These are phyloP conservation scores for Lagenidium giganteum DNA, from an alignment of 352 stramenopile genomes.

Conservation along the genomic window DNA sequence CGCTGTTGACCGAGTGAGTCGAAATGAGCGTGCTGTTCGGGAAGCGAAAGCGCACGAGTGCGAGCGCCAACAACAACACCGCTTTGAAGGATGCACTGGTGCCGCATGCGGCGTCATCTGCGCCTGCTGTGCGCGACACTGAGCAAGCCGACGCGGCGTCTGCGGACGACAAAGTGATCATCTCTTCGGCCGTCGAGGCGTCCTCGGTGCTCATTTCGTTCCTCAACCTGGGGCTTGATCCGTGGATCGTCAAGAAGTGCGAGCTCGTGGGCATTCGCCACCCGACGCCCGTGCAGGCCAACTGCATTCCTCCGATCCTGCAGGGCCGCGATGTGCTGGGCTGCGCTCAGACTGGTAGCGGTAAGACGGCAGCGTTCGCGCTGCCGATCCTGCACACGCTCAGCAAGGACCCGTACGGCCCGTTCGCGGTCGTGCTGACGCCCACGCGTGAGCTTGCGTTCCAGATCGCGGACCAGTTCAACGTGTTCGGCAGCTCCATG, in stretches of 20 bases:
- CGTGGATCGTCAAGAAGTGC: conserved; percentile 86
- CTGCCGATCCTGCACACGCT: conserved; percentile 96
- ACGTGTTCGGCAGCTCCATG: conserved; percentile 91
- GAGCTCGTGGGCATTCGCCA: conserved; percentile 79
- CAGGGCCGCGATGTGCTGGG: conserved; percentile 89
- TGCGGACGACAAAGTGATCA: conserved; percentile 33
- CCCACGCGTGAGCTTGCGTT: conserved; percentile 97
- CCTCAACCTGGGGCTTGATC: conserved; percentile 76
- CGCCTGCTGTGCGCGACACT: background rate
- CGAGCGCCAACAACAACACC: conserved; percentile 1
- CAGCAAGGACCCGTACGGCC: conserved; percentile 91
- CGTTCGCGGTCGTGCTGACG: conserved; percentile 95
- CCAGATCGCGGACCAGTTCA: conserved; percentile 98
- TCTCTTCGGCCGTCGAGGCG: conserved; percentile 23
- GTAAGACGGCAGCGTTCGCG: conserved; percentile 98
- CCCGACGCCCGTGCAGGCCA: conserved; percentile 87
- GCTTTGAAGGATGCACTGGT: background rate
- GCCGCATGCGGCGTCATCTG: background rate
- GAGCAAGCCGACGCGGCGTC: background rate
- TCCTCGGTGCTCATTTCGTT: conserved; percentile 70
- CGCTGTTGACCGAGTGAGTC: too few relatives aligned
- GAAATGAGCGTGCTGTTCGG: conserved; percentile 77
- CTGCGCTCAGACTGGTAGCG: conserved; percentile 92
- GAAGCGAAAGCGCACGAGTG: conserved; percentile 27
- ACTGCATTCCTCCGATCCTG: conserved; percentile 90